Conservation (phyloP, 2,329 filamentous ascomycete genomes). For the Aspergillus latus region DNA sequence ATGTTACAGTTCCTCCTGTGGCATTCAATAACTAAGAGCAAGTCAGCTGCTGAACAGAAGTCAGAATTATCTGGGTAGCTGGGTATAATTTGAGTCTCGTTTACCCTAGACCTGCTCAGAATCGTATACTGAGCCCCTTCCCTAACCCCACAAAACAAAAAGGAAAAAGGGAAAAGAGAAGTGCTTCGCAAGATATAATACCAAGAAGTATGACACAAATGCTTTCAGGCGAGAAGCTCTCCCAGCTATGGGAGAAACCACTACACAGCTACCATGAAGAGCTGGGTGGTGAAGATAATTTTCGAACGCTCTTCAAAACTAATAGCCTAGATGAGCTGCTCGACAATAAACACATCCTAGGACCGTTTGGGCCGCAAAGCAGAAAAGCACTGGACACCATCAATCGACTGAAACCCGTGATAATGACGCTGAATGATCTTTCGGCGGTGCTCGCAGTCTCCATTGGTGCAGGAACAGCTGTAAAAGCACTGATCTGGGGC, state of each 20-base stretch:
- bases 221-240: too few species aligned
- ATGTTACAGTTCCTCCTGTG: too few species aligned
- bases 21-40: too few species aligned
- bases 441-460: not conserved
- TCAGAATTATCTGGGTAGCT: too few species aligned
- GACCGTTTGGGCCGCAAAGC: not conserved
- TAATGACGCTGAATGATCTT: not conserved
- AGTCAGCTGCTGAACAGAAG: too few species aligned
- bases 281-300: constrained; percentile 10
- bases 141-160: too few species aligned
- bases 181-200: too few species aligned
- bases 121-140: too few species aligned
- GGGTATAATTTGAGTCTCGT: too few species aligned
- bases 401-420: not conserved
- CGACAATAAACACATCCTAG: not conserved
- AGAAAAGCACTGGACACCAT: not conserved
- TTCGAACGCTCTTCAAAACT: constrained; percentile 3
- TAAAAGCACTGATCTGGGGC: not conserved
- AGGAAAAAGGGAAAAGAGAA: too few species aligned
- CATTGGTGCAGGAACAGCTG: not conserved
- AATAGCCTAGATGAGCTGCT: not conserved
- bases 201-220: not conserved
- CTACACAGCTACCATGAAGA: constrained; percentile 11
- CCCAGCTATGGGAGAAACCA: constrained; percentile 8
- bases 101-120: too few species aligned